Evolutionary conservation across 208 protist genomes (phyloP).

Genomic region (Trypanosoma rangeli): DNA sequence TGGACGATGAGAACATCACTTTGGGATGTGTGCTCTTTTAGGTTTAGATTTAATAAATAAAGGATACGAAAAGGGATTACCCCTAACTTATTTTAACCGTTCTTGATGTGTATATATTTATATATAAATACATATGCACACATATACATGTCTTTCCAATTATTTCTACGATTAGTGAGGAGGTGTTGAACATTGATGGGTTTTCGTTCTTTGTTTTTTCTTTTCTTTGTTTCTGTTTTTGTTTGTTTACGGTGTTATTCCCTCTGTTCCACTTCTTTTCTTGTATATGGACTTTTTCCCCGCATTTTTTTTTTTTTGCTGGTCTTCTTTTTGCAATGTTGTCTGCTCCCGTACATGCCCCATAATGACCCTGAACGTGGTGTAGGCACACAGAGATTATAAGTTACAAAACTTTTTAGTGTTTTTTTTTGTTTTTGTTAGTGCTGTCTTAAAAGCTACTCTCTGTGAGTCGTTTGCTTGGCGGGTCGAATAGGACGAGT

Average conservation of each 20-base stretch:
- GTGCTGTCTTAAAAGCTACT: not conserved
- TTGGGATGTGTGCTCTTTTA: not conserved
- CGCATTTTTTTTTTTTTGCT: conserved; percentile 12
- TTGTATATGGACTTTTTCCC: not conserved
- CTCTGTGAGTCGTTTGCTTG: not conserved
- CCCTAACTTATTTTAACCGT: not conserved
- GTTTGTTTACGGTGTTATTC: not conserved
- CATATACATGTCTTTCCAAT: not conserved
- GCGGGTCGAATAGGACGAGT: not conserved
- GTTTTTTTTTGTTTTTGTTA: not conserved
- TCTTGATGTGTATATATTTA: not conserved
- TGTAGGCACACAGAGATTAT: not conserved
- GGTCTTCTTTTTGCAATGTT: not conserved
- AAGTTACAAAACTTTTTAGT: not conserved
- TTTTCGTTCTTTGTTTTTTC: conserved; percentile 23
- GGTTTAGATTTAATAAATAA: conserved; percentile 21
- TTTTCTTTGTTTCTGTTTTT: conserved; percentile 4
- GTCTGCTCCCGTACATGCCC: not conserved
- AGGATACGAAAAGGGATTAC: not conserved
- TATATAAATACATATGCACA: not conserved
- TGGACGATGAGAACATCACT: conserved; percentile 24
- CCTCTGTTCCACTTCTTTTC: not conserved
- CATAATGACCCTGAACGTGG: not conserved
- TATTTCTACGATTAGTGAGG: not conserved
- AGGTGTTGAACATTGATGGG: not conserved